Evolutionary conservation across 2,329 filamentous ascomycete species (phyloP).

Genomic region (Aureobasidium sp.): DNA sequence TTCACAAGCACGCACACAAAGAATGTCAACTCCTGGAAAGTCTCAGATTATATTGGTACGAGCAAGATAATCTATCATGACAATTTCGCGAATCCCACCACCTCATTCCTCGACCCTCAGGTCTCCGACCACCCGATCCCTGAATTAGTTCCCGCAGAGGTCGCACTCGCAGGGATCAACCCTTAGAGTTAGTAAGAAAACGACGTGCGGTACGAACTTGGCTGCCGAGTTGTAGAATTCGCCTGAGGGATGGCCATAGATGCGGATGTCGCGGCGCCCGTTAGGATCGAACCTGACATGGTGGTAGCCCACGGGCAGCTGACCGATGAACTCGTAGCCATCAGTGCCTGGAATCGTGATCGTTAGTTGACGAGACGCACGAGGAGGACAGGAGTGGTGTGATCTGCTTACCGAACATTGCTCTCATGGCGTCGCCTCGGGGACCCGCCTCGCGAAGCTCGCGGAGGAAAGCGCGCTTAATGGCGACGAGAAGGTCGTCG

Average conservation of each 20-base stretch:
- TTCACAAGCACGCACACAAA: background rate
- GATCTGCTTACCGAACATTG: background rate
- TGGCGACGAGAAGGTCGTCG: background rate
- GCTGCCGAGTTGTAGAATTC: background rate
- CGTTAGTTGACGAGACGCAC: background rate
- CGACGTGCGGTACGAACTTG: background rate
- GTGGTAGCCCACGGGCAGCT: background rate
- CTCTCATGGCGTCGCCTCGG: background rate
- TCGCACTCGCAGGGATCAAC: background rate
- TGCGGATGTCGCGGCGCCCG: background rate
- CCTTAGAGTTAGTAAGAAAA: background rate
- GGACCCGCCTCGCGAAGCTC: background rate
- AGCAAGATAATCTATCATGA: background rate
- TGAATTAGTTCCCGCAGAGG: background rate
- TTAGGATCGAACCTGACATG: background rate
- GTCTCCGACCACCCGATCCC: background rate
- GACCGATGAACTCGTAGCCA: background rate
- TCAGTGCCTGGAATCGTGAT: background rate
- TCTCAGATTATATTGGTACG: background rate
- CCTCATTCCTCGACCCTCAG: background rate
- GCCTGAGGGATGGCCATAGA: background rate
- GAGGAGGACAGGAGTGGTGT: background rate
- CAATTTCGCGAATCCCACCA: background rate
- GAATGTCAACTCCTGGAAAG: background rate
- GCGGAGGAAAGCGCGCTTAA: background rate